Base-by-base conservation (phyloP, 2,329 filamentous ascomycete genomes). In the Phyllosticta ampelicida region DNA sequence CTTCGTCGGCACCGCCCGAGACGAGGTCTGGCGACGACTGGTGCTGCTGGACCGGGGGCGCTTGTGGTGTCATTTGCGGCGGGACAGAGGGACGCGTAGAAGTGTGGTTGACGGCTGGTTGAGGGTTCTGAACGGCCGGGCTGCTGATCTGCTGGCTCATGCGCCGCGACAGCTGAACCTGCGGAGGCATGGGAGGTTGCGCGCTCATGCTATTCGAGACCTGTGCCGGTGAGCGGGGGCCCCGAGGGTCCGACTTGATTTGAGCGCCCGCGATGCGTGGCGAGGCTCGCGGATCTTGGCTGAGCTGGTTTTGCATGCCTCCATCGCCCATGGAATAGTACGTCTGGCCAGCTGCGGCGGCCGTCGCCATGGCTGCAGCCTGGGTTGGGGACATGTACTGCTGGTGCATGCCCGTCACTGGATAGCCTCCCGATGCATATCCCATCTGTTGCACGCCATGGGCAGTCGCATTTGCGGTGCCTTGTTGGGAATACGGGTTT, bases 301-400 rank as follows among this genome's bases (percentile, higher is more conserved):
- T 69, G 62, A 80, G 72, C 81, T 86, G 72, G 72, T 80, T 74
- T 79, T 79, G 75, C 79, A 83, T 85, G 19, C 79, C 66, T 62
- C 91, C 87, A 58, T 87, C 84, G 54, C 85, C 76, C 74, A 90
- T 83, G 63, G 86, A 85, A 61, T 87, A 86, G 65, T 87, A 87
- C 9, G 76, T 83, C 61, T 89, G 86, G 48, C 92, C 91, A 5
- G 90, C 91, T 10, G 92, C 92, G 1, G 92, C 91, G 18, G 92
- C 92, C 1, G 91, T 96, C 20, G 87, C 91, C 89, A 96, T 94
- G 60, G 91, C 91, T 54, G 92, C 91, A 13, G 90, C 90, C 72
- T 95, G 89, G 52, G 90, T 89, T 19, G 86, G 83, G 30, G 86
- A 86, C 74, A 92, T 89, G 75, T 95, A 95, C 75, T 95, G 95